phyloP scores from a whole-genome alignment of 2,329 filamentous ascomycete species.

The Phaeoacremonium minimum region DNA sequence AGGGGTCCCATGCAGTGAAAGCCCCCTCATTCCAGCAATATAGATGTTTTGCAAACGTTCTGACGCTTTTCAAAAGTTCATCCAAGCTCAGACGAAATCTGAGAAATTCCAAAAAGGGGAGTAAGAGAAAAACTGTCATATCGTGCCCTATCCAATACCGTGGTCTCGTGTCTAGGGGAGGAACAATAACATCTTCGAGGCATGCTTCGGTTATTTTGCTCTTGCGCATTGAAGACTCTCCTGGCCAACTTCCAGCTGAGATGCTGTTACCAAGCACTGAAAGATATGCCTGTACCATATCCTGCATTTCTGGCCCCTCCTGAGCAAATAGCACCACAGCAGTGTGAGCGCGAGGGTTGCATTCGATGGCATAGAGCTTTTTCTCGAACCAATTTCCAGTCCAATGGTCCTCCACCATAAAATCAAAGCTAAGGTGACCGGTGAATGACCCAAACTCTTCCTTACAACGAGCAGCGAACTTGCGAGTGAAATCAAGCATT shows the following conservation, averaged over 20 bases:
- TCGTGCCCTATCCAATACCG: constrained; percentile 69
- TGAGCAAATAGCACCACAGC: constrained; percentile 57
- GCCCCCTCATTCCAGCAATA: constrained; percentile 50
- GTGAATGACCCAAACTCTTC: constrained; percentile 40
- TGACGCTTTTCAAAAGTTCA: constrained; percentile 14
- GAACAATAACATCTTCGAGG: constrained; percentile 2
- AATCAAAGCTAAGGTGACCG: constrained; percentile 70
- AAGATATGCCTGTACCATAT: constrained; percentile 50
- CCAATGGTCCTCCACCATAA: constrained; percentile 51
- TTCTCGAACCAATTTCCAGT: constrained; percentile 25
- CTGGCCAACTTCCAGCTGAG: too few species aligned
- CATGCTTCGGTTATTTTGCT: constrained; percentile 9
- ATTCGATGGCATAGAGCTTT: constrained; percentile 63
- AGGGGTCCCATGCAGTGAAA: constrained; percentile 49
- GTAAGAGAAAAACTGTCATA: constrained; percentile 45
- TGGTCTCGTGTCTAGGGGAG: constrained; percentile 15
- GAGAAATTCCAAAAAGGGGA: constrained; percentile 33
- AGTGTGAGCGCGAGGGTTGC: constrained; percentile 66
- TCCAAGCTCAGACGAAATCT: constrained; percentile 12
- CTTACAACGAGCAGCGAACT: constrained; percentile 45
- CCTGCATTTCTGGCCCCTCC: constrained; percentile 29
- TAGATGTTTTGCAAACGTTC: constrained; percentile 30
- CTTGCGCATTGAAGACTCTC: constrained; percentile 9
- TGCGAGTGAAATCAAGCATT: constrained; percentile 62
- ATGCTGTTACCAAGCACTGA: too few species aligned